phyloP scores from a whole-genome alignment of 345 rosid genomes.

The Brassica juncea region DNA sequence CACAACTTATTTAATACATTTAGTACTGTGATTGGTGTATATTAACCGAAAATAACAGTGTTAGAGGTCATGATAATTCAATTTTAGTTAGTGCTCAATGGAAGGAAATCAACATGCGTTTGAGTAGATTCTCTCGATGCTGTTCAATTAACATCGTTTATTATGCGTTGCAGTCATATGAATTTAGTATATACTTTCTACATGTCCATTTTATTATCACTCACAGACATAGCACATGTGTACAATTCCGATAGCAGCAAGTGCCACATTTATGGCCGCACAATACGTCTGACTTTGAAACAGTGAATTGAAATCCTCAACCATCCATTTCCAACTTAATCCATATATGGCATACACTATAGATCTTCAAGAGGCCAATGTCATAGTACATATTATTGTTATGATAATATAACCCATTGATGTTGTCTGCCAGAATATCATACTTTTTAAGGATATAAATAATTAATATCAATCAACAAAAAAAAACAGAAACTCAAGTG shows the following conservation, averaged over 20 bases:
- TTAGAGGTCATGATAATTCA: background rate
- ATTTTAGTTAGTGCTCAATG: slow-evolving; percentile 9
- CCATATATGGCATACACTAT: too few relatives aligned
- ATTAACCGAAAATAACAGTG: background rate
- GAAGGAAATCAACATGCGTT: slow-evolving; percentile 12
- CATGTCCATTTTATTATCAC: background rate
- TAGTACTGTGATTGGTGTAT: background rate
- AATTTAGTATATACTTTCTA: background rate
- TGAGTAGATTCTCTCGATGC: background rate
- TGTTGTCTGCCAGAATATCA: too few relatives aligned
- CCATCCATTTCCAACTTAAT: too few relatives aligned
- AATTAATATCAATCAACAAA: too few relatives aligned
- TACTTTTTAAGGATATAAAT: too few relatives aligned
- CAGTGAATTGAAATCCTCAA: too few relatives aligned
- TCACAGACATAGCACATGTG: slow-evolving; percentile 31
- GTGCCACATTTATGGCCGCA: slow-evolving; percentile 13
- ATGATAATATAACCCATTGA: too few relatives aligned
- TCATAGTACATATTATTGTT: too few relatives aligned
- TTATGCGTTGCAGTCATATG: background rate
- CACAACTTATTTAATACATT: background rate
- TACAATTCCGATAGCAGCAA: background rate
- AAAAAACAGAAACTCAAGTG: too few relatives aligned
- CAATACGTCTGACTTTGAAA: slow-evolving; percentile 18
- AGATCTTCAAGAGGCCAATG: too few relatives aligned
- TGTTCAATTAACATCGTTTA: slow-evolving; percentile 1